Evolutionary conservation across 495 filamentous ascomycete species (phyloP).

Genomic region (Paragyromitra xinjiangensis): DNA sequence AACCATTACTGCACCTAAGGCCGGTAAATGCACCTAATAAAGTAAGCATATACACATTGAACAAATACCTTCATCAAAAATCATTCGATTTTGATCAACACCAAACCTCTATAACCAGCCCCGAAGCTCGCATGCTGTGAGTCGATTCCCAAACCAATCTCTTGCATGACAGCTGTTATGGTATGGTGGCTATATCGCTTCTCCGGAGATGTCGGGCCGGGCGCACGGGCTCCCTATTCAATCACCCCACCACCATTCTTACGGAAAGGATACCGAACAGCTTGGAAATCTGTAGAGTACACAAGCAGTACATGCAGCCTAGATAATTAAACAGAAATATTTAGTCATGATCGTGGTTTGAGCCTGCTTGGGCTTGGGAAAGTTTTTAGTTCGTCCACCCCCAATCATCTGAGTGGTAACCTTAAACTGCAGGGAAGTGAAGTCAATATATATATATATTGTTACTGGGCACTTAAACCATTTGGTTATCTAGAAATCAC

Average conservation of each 20-base stretch:
- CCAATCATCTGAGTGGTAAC: background rate
- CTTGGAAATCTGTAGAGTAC: no score
- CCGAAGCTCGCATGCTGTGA: background rate
- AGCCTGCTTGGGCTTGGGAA: background rate
- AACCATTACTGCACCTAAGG: no score
- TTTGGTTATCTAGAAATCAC: background rate
- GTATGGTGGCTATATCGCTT: background rate
- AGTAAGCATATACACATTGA: no score
- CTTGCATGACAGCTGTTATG: background rate
- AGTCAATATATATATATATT: background rate
- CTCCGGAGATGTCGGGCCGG: background rate
- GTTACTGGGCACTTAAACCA: background rate
- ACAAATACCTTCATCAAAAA: no score
- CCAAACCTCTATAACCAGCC: no score
- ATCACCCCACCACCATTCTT: background rate
- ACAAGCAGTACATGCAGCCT: background rate
- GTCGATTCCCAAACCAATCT: background rate
- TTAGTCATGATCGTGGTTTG: background rate
- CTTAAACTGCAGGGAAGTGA: background rate
- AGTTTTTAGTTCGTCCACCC: background rate
- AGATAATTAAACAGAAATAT: background rate
- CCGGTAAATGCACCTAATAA: no score
- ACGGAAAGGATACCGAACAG: background rate
- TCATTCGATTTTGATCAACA: no score
- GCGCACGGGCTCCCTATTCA: background rate